Conservation (phyloP, 129 eudicot genomes). For the Pulicaria dysenterica region DNA sequence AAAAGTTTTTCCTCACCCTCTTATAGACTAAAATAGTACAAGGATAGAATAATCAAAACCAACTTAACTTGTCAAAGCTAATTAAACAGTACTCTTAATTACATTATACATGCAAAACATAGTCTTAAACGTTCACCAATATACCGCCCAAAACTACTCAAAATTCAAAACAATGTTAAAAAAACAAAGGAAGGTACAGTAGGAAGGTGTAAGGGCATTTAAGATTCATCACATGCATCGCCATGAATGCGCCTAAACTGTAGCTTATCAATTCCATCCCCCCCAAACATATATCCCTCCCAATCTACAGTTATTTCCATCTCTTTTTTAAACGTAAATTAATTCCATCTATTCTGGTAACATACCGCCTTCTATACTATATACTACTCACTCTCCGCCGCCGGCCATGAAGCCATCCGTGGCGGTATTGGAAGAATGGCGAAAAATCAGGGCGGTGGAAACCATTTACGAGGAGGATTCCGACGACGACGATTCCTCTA, state of each 20-base stretch:
- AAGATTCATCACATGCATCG: constrained; percentile 54
- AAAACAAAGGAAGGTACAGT: constrained; percentile 16
- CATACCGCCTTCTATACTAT: not conserved
- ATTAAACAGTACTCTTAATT: too few relatives aligned
- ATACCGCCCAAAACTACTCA: constrained; percentile 18
- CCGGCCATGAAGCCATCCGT: constrained; percentile 27
- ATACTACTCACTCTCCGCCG: not conserved
- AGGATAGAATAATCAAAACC: too few relatives aligned
- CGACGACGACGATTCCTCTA: constrained; percentile 36
- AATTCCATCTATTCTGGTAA: not conserved
- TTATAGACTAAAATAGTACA: too few relatives aligned
- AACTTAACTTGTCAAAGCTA: too few relatives aligned
- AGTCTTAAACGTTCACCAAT: not conserved
- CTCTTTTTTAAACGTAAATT: not conserved
- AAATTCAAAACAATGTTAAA: constrained; percentile 10
- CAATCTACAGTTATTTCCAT: not conserved
- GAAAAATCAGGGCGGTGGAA: constrained; percentile 54
- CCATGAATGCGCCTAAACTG: constrained; percentile 51
- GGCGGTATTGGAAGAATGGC: constrained; percentile 42
- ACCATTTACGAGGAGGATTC: constrained; percentile 75
- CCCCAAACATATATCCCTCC: constrained; percentile 26
- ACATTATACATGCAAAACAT: not conserved
- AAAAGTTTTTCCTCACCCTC: too few relatives aligned
- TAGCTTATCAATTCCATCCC: constrained; percentile 20
- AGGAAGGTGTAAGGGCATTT: constrained; percentile 54